Percentiles rank a stretch among this genome's conserved stretches.
Evolutionary conservation across 176 grass and related monocot species (phyloP).

Genomic region (Sorghum bicolor): DNA sequence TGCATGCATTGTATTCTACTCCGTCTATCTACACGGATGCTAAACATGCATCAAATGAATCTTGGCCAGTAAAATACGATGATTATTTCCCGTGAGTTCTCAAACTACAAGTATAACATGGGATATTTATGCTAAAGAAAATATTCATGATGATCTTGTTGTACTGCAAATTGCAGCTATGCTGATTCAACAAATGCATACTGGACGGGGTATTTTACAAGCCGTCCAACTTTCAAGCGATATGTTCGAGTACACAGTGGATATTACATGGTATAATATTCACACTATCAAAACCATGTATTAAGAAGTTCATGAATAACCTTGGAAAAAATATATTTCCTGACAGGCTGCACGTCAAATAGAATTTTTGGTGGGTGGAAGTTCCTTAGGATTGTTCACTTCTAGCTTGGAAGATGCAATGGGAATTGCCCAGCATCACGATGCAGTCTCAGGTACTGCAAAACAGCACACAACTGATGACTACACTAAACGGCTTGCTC

Average conservation of each 20-base stretch:
- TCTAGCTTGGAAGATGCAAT: constrained; percentile 77
- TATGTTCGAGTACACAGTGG: constrained; percentile 78
- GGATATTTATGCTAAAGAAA: neutral
- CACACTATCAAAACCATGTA: neutral
- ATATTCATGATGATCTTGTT: neutral
- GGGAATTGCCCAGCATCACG: constrained; percentile 89
- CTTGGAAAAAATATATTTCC: neutral
- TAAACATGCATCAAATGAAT: constrained; percentile 72
- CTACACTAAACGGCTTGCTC: constrained; percentile 74
- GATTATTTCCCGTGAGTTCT: constrained; percentile 85
- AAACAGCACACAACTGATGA: constrained; percentile 88
- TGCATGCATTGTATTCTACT: constrained; percentile 87
- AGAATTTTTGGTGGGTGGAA: constrained; percentile 56
- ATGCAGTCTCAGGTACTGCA: constrained; percentile 82
- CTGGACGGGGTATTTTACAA: constrained; percentile 96
- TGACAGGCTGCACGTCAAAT: constrained; percentile 79
- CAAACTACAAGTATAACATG: neutral
- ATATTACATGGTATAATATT: constrained; percentile 74
- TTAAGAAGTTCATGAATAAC: neutral
- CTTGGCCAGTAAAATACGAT: constrained; percentile 84
- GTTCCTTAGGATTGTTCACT: constrained; percentile 52
- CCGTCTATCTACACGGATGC: constrained; percentile 91
- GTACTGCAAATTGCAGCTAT: constrained; percentile 57
- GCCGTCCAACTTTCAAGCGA: constrained; percentile 77
- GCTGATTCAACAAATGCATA: constrained; percentile 79